A percentile compares a stretch with the other conserved stretches of the same genome.
phyloP scores from a whole-genome alignment of 345 rosid genomes.

The Jatropha curcas region DNA sequence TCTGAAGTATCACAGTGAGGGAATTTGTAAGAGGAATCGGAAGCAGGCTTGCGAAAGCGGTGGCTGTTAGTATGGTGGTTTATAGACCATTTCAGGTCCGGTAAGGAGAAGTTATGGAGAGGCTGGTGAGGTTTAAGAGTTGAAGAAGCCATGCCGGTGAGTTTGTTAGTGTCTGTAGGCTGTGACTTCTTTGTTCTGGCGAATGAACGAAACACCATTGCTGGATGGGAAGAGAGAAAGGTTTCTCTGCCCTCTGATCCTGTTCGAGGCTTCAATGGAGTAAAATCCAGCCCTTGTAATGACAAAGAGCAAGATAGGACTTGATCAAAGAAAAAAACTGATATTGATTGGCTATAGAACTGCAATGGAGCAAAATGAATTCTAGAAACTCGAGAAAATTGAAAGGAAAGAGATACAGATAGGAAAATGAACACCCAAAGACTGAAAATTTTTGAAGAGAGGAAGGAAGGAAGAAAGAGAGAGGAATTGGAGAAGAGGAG shows the following conservation, averaged over 20 bases:
- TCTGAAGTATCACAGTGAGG: conserved; percentile 24
- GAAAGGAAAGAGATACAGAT: not conserved
- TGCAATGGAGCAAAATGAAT: not conserved
- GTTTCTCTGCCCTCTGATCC: not conserved
- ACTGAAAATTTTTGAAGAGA: no score
- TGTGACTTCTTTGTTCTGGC: not conserved
- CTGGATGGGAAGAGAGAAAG: not conserved
- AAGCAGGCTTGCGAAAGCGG: conserved; percentile 43
- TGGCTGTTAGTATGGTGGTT: conserved; percentile 41
- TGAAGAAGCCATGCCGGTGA: conserved; percentile 38
- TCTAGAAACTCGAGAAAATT: not conserved
- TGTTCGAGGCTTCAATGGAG: not conserved
- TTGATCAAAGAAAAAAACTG: not conserved
- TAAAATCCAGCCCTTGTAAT: not conserved
- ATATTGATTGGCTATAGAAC: not conserved
- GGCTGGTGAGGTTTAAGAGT: conserved; percentile 48
- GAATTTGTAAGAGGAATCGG: conserved; percentile 21
- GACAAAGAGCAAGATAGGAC: not conserved
- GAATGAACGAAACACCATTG: conserved; percentile 18
- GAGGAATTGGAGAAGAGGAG: not conserved
- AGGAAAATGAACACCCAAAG: not conserved
- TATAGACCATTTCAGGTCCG: conserved; percentile 61
- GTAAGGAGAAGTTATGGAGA: conserved; percentile 66
- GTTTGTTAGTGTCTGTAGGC: not conserved
- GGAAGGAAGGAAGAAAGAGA: not conserved